Base-by-base conservation (phyloP, 2,329 filamentous ascomycete species). In the Tolypocladium capitatum region DNA sequence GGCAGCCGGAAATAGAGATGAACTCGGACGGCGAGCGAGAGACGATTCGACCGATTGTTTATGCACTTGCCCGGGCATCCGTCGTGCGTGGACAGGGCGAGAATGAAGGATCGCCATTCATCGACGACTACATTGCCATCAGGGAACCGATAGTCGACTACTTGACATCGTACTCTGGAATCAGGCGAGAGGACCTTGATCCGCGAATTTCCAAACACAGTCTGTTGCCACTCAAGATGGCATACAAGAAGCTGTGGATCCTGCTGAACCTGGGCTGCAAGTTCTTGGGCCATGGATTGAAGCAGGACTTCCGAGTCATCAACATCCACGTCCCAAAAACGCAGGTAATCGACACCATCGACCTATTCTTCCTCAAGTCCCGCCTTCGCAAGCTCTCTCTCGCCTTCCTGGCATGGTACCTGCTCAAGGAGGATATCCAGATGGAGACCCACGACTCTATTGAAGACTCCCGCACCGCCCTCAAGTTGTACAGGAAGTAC, bases 181-280 rank as follows among this genome's bases (percentile, higher is more conserved):
- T 98, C 55, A 84, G 83, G 5, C 78, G 83, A 1, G 83, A 84
- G 21, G 92, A 98, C 60, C 73, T 98, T 9, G 89, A 95, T 56
- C 81, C 84, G 4, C 75, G 80, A 48, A 74, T 78, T n/a, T 86
- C 85, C 40, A 78, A 76, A 47, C 91, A 95, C 65, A 87, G 88
- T 47, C 77, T 97, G 0, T 82, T 97, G 9, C 78, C 85, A 2
- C 74, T 97, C 36, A 98, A 98, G 63, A 78, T 86, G 49, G 90
- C 87, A 1, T 98, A 97, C 73, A 98, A 98, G 68, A 96, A 96
- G 64, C 80, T 98, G 30, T 98, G 94, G 94, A 79, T 97, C 16
- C 75, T 98, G 18, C 77, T 98, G 31, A 98, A 98, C 61, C 75
- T 97, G 0, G 92, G 92, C 43, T 95, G 89, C 67, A 80, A 86